Conservation (phyloP, 176 grass and related monocot genomes). For the Carex myosuroides region DNA sequence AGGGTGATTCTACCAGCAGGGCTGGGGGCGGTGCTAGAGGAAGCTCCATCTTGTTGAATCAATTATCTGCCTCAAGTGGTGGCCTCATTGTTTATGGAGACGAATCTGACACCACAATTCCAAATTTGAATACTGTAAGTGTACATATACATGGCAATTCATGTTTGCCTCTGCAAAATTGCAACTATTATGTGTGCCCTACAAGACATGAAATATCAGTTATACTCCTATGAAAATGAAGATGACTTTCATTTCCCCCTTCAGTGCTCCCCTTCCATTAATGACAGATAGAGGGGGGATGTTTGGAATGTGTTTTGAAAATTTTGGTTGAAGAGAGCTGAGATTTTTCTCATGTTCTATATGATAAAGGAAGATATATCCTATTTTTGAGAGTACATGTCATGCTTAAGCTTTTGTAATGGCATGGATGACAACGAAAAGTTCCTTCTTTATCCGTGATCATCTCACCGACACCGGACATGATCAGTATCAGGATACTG, state of each 20-base stretch:
- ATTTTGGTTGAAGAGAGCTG: neutral
- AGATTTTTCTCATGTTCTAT: neutral
- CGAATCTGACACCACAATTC: slow-evolving; percentile 77
- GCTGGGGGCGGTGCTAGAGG: slow-evolving; percentile 31
- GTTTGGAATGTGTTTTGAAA: neutral
- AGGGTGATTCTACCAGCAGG: slow-evolving; percentile 54
- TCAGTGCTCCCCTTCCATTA: neutral
- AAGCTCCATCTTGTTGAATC: slow-evolving; percentile 37
- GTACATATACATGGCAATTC: slow-evolving; percentile 13
- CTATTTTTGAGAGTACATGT: neutral
- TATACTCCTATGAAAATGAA: neutral
- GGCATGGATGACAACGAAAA: neutral
- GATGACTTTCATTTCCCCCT: neutral
- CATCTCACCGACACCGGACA: neutral
- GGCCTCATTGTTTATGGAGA: slow-evolving; percentile 44
- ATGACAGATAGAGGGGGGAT: neutral
- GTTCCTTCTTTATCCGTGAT: neutral
- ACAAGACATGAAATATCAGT: neutral
- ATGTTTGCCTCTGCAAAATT: neutral
- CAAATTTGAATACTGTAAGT: slow-evolving; percentile 80
- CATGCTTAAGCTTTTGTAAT: neutral
- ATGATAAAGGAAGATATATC: neutral
- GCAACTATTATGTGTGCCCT: slow-evolving; percentile 4
- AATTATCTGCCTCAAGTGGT: slow-evolving; percentile 53
- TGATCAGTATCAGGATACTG: neutral